Conservation (phyloP, 176 grass and related monocot genomes). For the Olyra latifolia region DNA sequence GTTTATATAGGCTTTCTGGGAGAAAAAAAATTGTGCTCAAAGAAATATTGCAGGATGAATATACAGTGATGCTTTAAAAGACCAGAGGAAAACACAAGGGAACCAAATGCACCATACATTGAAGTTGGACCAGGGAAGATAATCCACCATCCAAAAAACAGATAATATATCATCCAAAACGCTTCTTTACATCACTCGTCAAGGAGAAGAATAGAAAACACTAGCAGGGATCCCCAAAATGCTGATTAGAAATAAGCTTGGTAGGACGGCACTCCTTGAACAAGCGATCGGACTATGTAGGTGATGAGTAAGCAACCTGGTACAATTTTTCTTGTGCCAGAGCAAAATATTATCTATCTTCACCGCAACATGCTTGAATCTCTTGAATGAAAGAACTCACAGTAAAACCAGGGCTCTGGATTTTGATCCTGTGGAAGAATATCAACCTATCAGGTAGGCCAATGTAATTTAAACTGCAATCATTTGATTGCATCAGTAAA, state of each 20-base stretch:
- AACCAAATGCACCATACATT: not conserved
- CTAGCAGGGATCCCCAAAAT: not conserved
- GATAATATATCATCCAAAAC: not conserved
- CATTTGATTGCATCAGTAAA: not conserved
- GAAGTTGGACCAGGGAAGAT: not conserved
- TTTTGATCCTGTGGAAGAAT: conserved; percentile 39
- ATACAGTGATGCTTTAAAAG: not conserved
- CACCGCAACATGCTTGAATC: not conserved
- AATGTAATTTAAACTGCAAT: not conserved
- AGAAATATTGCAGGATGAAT: not conserved
- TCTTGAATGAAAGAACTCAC: conserved; percentile 1
- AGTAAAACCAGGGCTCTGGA: not conserved
- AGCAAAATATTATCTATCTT: not conserved
- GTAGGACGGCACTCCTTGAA: not conserved
- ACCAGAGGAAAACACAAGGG: not conserved
- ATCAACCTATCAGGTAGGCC: conserved; percentile 21
- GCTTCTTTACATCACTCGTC: not conserved
- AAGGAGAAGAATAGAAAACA: not conserved
- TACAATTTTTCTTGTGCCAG: not conserved
- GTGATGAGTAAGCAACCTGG: not conserved
- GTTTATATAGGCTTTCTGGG: not conserved
- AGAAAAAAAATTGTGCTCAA: not conserved
- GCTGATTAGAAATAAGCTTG: not conserved
- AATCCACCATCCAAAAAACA: conserved; percentile 1
- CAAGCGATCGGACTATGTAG: not conserved